These are phyloP conservation scores for Telopea speciosissima DNA, from an alignment of 177 flowering plant genomes.

Conservation along the genomic window DNA sequence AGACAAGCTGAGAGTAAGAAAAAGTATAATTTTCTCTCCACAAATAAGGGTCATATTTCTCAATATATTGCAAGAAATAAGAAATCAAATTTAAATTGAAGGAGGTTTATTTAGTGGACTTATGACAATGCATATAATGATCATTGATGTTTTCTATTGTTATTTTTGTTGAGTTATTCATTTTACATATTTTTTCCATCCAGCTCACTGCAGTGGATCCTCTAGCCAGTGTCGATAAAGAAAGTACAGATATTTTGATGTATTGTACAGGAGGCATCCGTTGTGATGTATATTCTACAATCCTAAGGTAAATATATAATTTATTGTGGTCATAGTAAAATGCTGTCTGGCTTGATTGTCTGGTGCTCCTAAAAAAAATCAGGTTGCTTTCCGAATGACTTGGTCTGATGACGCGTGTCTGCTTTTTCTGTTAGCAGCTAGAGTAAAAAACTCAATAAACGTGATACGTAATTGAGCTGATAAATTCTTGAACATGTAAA, in stretches of 20 bases:
- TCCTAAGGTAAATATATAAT: slow-evolving; percentile 51
- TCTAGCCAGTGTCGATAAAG: slow-evolving; percentile 60
- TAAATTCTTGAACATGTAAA: background rate
- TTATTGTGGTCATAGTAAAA: background rate
- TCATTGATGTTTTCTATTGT: background rate
- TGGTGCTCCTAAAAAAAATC: background rate
- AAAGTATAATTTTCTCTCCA: too few species aligned
- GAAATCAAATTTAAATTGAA: background rate
- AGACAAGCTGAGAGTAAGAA: too few species aligned
- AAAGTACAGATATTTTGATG: slow-evolving; percentile 76
- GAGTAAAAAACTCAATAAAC: background rate
- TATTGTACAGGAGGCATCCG: slow-evolving; percentile 98
- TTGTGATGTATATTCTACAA: slow-evolving; percentile 87
- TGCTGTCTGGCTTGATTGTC: background rate
- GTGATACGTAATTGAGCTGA: background rate
- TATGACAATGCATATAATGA: too few species aligned
- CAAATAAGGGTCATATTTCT: too few species aligned
- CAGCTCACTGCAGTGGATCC: slow-evolving; percentile 64
- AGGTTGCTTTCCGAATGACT: background rate
- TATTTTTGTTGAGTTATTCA: background rate
- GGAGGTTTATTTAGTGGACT: background rate
- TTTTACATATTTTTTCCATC: slow-evolving; percentile 8
- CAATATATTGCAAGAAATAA: background rate
- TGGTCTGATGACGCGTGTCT: too few species aligned
- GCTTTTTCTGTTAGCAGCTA: background rate